Base-by-base conservation (phyloP, 2,329 filamentous ascomycete genomes). In the Geosmithia putterillii region DNA sequence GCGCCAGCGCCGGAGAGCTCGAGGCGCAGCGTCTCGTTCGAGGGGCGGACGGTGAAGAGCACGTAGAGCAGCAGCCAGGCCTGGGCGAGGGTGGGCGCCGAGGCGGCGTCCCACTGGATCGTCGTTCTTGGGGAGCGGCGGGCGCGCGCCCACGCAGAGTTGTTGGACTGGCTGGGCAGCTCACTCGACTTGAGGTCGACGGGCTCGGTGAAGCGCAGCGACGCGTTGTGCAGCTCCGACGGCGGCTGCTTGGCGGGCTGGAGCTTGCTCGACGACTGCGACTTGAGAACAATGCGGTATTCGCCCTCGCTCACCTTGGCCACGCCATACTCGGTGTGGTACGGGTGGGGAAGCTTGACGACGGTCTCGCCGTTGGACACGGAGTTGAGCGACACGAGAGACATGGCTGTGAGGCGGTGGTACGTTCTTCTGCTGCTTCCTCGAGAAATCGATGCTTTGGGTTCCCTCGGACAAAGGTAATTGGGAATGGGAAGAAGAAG, bases 81-180 rank as follows among this genome's bases (percentile, higher is more conserved):
- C 54, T 75, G 72, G 4, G 61, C 71, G 21, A 71, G 56, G 0
- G 65, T 68, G 0, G 71, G 71, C 2, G 62, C 48, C 15, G 57
- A 52, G 1, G 53, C 47, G 19, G 52, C 58, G 19, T 63, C 61
- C 72, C 72, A 76, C 42, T 55, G 51, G 40, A 71, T 52, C 6
- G 57, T 57, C 37, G 69, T 66, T 43, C 63, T 62, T 3, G 73
- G 72, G 4, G 70, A 71, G 45, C 73, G 67, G 32, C 71, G 62
- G n/a, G 72, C 67, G n/a, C 73, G 63, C 6, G 67, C 73, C 73
- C 73, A 76, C 41, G 70, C 59, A 39, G 69, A 72, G 57, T 76
- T 76, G 58, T 74, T 71, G 45, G 70, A 71, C 38, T 62, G 59
- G 34, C 67, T 54, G 4, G 69, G 69, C 15, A 69, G 59, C 50